Evolutionary conservation across 305 asterid genomes (phyloP).

Genomic region (Coffea humblotiana): DNA sequence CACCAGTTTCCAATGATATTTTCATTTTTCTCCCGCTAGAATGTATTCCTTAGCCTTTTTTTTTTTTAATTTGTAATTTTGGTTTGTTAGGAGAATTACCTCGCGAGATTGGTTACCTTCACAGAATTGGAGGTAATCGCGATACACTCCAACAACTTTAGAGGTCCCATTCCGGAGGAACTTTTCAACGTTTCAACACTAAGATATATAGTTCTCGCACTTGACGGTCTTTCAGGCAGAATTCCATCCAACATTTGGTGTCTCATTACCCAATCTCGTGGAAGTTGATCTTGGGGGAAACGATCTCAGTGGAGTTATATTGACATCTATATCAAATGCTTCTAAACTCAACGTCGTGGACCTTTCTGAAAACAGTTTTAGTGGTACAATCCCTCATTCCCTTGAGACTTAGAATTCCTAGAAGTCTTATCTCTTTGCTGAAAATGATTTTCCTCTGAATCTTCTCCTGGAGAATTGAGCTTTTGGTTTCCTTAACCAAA

Average conservation of each 20-base stretch:
- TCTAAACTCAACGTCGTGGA: neutral
- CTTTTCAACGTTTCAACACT: conserved; percentile 11
- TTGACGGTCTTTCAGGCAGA: neutral
- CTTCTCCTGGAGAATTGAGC: no score
- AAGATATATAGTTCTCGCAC: neutral
- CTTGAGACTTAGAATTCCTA: no score
- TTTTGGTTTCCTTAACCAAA: no score
- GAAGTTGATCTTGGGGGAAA: no score
- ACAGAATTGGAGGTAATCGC: neutral
- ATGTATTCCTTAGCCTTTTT: neutral
- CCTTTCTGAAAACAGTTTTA: conserved; percentile 13
- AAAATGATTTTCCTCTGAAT: no score
- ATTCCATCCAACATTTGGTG: neutral
- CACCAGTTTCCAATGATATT: neutral
- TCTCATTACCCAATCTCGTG: neutral
- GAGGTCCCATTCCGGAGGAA: neutral
- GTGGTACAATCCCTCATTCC: conserved; percentile 21
- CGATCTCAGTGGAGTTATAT: no score
- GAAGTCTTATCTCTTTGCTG: no score
- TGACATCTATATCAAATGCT: no score
- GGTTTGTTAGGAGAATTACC: neutral
- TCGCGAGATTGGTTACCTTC: neutral
- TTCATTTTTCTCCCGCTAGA: neutral
- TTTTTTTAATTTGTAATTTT: neutral
- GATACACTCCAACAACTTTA: neutral